phyloP scores from a whole-genome alignment of 805 yeast species.

The Myxozyma kluyveri region DNA sequence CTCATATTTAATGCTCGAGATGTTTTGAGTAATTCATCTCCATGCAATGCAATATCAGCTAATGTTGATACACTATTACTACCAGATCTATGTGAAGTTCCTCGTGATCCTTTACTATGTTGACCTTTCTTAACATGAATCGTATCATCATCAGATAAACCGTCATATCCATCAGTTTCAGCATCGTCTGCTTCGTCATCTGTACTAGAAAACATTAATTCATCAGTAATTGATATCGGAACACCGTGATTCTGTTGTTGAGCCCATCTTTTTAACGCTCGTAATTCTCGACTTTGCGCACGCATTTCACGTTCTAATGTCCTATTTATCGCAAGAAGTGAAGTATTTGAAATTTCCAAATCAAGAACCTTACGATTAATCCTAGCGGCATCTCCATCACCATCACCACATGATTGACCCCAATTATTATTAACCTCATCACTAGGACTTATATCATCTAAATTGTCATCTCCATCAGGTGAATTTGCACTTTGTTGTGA shows the following conservation, averaged over 20 bases:
- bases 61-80: neutral
- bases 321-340: constrained; percentile 33
- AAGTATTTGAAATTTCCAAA: constrained; percentile 36
- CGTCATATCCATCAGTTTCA: neutral
- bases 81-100: neutral
- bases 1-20: constrained; percentile 13
- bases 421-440: too few species aligned
- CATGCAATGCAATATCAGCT: constrained; percentile 1
- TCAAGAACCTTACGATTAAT: constrained; percentile 34
- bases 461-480: neutral
- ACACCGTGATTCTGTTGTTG: constrained; percentile 4
- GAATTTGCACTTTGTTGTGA: neutral
- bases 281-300: constrained; percentile 30
- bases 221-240: neutral
- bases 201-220: constrained; percentile 1
- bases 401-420: neutral
- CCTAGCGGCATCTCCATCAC: constrained; percentile 16
- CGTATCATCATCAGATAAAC: constrained; percentile 12
- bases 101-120: neutral
- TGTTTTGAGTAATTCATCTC: constrained; percentile 8
- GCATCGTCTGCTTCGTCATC: constrained; percentile 11
- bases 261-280: constrained; percentile 23
- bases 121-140: neutral
- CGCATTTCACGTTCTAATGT: constrained; percentile 33
- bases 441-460: neutral